Base-by-base conservation (phyloP, 1,284 basidiomycete genomes). In the Ceratobasidium sp. region DNA sequence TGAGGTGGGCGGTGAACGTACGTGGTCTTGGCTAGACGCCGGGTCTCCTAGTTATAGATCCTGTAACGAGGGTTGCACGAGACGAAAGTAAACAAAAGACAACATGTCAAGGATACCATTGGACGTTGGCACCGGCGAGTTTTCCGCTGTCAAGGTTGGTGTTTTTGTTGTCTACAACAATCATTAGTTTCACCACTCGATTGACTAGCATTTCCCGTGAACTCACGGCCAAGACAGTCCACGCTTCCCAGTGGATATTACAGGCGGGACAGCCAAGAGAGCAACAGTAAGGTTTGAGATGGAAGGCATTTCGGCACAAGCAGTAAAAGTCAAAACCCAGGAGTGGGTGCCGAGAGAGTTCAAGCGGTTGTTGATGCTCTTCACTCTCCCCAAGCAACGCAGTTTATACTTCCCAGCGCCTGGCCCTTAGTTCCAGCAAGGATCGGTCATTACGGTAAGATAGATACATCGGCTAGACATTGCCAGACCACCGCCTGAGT, bases 21-120 rank as follows among this genome's bases (percentile, higher is more conserved):
- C 61, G 59, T 64, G 43, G 71, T 73, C 49, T 47, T 59, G 38
- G 71, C 59, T 4, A 59, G 71, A 38, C 63, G 63, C 63, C 63
- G 54, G 28, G 63, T 67, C 63, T 67, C 63, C 63, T 49, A 67
- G 63, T 67, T 67, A 49, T 67, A 67, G 18, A 67, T 67, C 63
- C 63, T 49, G 16, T 46, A 16, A 38, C 11, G 3, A 4, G 28
- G 44, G 43, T 8, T 2, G 14, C 28, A 32, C 8, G n/a, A 47
- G 26, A 44, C 32, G 2, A n/a, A 49, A 23, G 13, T 30, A 47
- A 16, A 23, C 38, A 57, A 8, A 28, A 5, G 26, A 18, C 13
- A 16, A 5, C 11, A 52, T 9, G 28, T 1, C 4, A 26, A 9
- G 7, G 1, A 47, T 41, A 66, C 63, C 63, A 52, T 21, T 63